Base-by-base conservation (phyloP, 2,329 filamentous ascomycete species). In the Colletotrichum sp. region DNA sequence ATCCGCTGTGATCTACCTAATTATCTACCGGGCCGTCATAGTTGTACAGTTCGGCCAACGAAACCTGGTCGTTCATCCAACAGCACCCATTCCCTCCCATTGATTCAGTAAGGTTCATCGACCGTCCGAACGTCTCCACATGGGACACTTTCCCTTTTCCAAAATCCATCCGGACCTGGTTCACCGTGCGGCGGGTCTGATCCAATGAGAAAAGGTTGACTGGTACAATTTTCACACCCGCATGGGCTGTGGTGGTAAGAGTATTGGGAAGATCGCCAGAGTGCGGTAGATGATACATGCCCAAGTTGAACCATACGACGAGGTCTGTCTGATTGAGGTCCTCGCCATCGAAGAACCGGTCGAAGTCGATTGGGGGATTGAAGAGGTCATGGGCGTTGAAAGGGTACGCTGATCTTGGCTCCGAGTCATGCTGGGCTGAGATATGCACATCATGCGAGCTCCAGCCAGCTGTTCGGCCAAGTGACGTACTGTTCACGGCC, bases 241-340 rank as follows among this genome's bases (percentile, higher is more conserved):
- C 84, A 71, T 88, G 85, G 3, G 86, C 86, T 12, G 84, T 84
- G 6, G 84, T 86, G 79, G 86, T 85, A 60, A 89, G 83, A 0
- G 89, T 90, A 72, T 88, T 89, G 6, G 88, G 89, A 6, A 90
- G 79, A 77, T 89, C 88, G 5, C 74, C 74, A 4, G 89, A 87
- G 78, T 90, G 87, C 11, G 90, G 88, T 16, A 91, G 81, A 79
- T 92, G 90, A 78, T 92, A 89, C 87, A 90, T 91, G n/a, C 90
- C 90, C 11, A 86, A 78, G 76, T 86, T 91, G 74, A 91, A 84
- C 86, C 87, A 91, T 15, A 91, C 68, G 5, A 91, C 89, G 12
- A 89, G 48, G 15, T 76, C 74, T 13, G 70, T 74, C 66, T 88
- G 83, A 52, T 81, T 78, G 4, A 88, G 79, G 19, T 77, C 81